Base-by-base conservation (phyloP, 495 filamentous ascomycete species). In the Aspergillus asperescens region DNA sequence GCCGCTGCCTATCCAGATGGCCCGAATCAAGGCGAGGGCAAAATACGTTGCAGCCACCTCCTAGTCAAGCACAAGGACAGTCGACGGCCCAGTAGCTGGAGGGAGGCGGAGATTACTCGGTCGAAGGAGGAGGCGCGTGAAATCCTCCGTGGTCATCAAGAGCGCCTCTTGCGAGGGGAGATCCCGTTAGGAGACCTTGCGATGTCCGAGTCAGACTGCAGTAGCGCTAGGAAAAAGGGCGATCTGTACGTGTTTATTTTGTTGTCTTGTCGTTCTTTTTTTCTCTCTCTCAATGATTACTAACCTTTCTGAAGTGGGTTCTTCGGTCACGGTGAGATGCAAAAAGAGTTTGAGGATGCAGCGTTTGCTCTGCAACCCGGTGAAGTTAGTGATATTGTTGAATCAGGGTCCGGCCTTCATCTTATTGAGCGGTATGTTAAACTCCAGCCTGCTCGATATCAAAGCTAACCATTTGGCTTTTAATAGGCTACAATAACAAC, bases 311-410 rank as follows among this genome's bases (percentile, higher is more conserved):
- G 5, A 42, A 89, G 85, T 41, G 93, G 93, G 1, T 96, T 89
- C 68, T 98, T 98, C 62, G 90, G 89, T 19, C 82, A 72, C 50
- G 87, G 89, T 5, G 93, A 98, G 60, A 98, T 98, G 93, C 93
- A 98, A 63, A 95, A 92, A 76, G 93, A 97, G 70, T 98, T 98
- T 58, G 93, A 97, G 68, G 89, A 96, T 25, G 90, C 90, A 0
- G 86, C 92, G 4, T 97, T 97, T 73, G 83, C 83, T 12, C 71
- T 98, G 27, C 81, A 89, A 64, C 84, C 84, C 0, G 89, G 89
- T 18, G 83, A 96, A 66, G 81, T 98, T 50, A 95, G 89, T 63
- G 71, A 77, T 18, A 73, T 95, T 23, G 87, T 96, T 0, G 86
- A 95, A 63, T 96, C 92, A 4, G 89, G 89, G n/a, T 95, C 89